These are phyloP conservation scores for Guillardia theta DNA, from an alignment of 78 protist species.

Conservation along the genomic window DNA sequence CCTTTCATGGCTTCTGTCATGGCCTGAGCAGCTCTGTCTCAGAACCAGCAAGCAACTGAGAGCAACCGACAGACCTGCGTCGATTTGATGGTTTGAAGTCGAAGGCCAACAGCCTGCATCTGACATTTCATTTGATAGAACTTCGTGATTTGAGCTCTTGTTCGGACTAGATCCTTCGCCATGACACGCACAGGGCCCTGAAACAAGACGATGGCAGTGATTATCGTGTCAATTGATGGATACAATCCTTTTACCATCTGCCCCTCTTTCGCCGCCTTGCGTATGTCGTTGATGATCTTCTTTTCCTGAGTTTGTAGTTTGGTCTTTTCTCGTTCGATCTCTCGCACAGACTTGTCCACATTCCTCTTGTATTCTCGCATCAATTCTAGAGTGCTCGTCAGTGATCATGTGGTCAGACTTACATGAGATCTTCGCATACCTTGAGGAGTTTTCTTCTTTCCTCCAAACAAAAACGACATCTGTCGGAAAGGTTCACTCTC, in stretches of 20 bases:
- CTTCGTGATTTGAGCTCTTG: slow-evolving; percentile 74
- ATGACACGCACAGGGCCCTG: slow-evolving; percentile 76
- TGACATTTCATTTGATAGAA: slow-evolving; percentile 44
- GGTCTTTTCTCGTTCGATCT: slow-evolving; percentile 86
- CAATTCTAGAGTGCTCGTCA: slow-evolving; percentile 58
- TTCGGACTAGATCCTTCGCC: slow-evolving; percentile 95
- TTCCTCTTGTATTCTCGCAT: slow-evolving; percentile 86
- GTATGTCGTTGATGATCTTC: slow-evolving; percentile 80
- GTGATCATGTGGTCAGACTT: neutral
- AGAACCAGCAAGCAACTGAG: slow-evolving; percentile 56
- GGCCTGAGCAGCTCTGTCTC: slow-evolving; percentile 47
- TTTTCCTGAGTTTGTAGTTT: slow-evolving; percentile 80
- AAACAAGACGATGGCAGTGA: neutral
- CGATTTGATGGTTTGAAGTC: neutral
- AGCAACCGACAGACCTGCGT: neutral
- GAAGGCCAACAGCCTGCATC: slow-evolving; percentile 32
- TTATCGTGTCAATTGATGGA: too few relatives aligned
- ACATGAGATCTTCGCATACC: neutral
- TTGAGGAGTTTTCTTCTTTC: slow-evolving; percentile 3
- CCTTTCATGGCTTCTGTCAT: slow-evolving; percentile 94
- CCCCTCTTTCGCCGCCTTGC: slow-evolving; percentile 81
- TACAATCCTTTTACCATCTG: slow-evolving; percentile 55
- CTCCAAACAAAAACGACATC: slow-evolving; percentile 33
- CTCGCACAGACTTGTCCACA: slow-evolving; percentile 84
- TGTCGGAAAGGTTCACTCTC: neutral